Conservation (phyloP, 257 asterid species). For the Solanum pennellii region DNA sequence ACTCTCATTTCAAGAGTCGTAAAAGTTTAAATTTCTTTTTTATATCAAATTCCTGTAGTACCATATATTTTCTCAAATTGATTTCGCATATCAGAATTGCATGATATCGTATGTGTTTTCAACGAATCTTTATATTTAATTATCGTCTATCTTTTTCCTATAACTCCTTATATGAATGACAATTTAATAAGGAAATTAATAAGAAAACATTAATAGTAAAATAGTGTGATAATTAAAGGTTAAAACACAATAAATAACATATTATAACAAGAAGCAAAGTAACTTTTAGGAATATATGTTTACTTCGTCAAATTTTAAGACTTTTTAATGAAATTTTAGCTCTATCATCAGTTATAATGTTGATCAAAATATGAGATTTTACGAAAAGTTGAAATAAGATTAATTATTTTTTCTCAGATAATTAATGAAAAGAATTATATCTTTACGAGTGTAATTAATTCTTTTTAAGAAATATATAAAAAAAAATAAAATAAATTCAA, state of each 20-base stretch:
- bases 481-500: not conserved
- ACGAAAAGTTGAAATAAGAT: not conserved
- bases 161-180: not conserved
- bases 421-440: not conserved
- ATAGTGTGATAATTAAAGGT: not conserved
- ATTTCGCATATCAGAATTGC: too few relatives aligned
- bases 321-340: too few relatives aligned
- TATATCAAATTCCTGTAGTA: too few relatives aligned
- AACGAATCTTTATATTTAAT: too few relatives aligned
- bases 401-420: not conserved
- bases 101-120: too few relatives aligned
- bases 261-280: not conserved
- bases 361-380: not conserved
- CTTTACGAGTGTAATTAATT: not conserved
- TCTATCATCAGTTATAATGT: not conserved
- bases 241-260: not conserved
- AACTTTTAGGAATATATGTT: too few relatives aligned
- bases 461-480: not conserved
- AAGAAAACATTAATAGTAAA: not conserved
- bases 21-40: not conserved
- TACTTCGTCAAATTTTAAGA: not conserved
- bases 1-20: not conserved
- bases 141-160: too few relatives aligned
- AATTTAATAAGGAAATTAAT: not conserved
- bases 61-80: too few relatives aligned